Percentiles rank a stretch among this genome's conserved stretches.
These are phyloP conservation scores for Noccaea bulbosa DNA, from an alignment of 345 rosid genomes.

Conservation along the genomic window DNA sequence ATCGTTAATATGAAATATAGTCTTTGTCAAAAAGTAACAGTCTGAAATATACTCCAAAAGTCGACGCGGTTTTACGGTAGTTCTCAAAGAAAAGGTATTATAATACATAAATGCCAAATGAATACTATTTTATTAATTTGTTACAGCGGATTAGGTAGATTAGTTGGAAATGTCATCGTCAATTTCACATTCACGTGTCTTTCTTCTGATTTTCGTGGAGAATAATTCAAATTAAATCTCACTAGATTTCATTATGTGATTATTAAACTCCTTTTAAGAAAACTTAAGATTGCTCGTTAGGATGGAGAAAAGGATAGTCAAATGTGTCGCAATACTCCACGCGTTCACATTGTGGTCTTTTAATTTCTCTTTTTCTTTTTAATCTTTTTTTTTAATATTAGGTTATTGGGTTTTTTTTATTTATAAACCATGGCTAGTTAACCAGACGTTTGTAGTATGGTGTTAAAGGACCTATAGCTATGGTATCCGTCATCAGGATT, in stretches of 20 bases:
- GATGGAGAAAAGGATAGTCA: background rate
- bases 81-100: background rate
- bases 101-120: background rate
- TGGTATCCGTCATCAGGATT: too few species aligned
- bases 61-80: background rate
- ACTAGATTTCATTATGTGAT: background rate
- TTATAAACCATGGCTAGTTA: too few species aligned
- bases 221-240: background rate
- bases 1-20: background rate
- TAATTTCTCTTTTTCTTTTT: background rate
- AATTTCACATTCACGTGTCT: conserved; percentile 15
- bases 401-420: too few species aligned
- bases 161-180: conserved; percentile 14
- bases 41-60: background rate
- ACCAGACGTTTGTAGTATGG: too few species aligned
- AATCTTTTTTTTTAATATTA: too few species aligned
- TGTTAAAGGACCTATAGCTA: too few species aligned
- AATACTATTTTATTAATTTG: background rate
- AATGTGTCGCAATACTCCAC: background rate
- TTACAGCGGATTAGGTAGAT: conserved; percentile 31
- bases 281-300: background rate
- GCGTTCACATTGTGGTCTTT: conserved; percentile 27
- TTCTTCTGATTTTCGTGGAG: background rate
- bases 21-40: too few species aligned
- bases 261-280: background rate